Evolutionary conservation across 2,329 filamentous ascomycete species (phyloP).

Genomic region (Talaromyces marneffei): DNA sequence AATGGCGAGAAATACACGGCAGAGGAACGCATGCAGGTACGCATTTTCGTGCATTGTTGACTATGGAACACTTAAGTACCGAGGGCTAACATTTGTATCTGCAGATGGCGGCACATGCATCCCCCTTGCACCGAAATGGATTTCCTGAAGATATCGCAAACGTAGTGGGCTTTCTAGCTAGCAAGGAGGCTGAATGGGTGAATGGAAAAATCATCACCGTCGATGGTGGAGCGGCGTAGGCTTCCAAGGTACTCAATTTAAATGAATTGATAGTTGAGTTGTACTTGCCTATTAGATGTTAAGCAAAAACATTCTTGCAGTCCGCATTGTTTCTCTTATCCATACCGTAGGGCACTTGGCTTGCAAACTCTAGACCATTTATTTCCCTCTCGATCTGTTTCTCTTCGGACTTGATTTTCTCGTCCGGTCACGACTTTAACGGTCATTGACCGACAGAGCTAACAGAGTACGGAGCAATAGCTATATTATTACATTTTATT

Average conservation of each 20-base stretch:
- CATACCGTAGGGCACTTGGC: background rate
- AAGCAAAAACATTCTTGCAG: background rate
- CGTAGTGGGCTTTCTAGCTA: background rate
- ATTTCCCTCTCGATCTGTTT: background rate
- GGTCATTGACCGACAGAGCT: background rate
- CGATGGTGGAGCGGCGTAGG: background rate
- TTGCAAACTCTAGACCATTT: background rate
- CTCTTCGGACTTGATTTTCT: background rate
- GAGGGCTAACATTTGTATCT: background rate
- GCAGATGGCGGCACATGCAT: slow-evolving; percentile 4
- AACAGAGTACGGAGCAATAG: background rate
- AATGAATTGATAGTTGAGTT: background rate
- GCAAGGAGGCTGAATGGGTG: slow-evolving; percentile 7
- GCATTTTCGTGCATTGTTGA: background rate
- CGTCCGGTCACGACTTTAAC: background rate
- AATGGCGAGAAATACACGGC: background rate
- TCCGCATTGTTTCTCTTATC: background rate
- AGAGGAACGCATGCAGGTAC: background rate
- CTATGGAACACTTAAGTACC: background rate
- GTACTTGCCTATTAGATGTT: background rate
- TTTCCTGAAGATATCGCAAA: slow-evolving; percentile 8
- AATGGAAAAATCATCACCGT: slow-evolving; percentile 4
- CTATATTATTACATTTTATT: background rate
- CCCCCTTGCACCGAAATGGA: slow-evolving; percentile 5
- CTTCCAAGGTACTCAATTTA: background rate